phyloP scores from a whole-genome alignment of 257 asterid genomes.

The Solanum dulcamara region DNA sequence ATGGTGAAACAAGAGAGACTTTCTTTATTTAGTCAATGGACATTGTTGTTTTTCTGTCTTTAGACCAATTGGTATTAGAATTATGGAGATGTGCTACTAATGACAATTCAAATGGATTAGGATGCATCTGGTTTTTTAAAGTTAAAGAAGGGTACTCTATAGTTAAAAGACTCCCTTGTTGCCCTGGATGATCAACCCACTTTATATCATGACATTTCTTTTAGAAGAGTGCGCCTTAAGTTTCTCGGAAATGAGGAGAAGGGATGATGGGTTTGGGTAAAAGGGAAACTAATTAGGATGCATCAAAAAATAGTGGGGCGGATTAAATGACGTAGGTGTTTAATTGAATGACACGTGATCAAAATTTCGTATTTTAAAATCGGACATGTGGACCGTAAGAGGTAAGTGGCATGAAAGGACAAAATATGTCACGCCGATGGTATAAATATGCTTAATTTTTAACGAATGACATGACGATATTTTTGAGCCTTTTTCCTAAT shows the following conservation, averaged over 20 bases:
- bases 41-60: not conserved
- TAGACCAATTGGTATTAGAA: not conserved
- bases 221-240: not conserved
- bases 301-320: too few species aligned
- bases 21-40: not conserved
- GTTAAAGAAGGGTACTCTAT: too few species aligned
- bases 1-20: not conserved
- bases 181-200: not conserved
- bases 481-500: not conserved
- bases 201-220: not conserved
- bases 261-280: too few species aligned
- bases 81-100: not conserved
- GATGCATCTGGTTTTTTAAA: too few species aligned
- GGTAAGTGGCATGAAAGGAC: not conserved
- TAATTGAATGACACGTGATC: too few species aligned
- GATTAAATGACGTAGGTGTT: too few species aligned
- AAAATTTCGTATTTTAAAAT: too few species aligned
- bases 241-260: too few species aligned
- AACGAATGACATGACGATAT: not conserved
- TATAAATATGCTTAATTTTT: not conserved
- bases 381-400: too few species aligned
- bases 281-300: too few species aligned
- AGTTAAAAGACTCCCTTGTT: too few species aligned
- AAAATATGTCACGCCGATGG: not conserved
- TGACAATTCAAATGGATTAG: not conserved